A percentile compares a stretch with the other conserved stretches of the same genome.
phyloP scores from a whole-genome alignment of 176 grass and related monocot species.

The Zea mays region DNA sequence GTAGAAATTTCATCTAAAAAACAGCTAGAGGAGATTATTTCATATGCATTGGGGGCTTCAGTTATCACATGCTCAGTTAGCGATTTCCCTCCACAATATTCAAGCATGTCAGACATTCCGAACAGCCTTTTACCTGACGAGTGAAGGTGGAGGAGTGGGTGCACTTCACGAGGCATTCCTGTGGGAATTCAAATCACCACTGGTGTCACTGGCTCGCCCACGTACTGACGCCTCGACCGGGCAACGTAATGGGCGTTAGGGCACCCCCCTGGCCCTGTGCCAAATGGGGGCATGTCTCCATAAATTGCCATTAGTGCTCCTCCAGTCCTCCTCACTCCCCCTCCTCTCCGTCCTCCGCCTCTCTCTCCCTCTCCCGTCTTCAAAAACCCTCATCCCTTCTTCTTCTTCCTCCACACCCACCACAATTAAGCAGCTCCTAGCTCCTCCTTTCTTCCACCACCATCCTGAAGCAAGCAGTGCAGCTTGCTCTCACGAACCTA shows the following conservation, averaged over 20 bases:
- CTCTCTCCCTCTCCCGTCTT: conserved; percentile 33
- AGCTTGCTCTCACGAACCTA: neutral
- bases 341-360: too few species aligned
- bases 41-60: neutral
- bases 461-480: neutral
- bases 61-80: neutral
- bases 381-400: conserved; percentile 31
- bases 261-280: conserved; percentile 42
- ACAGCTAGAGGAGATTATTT: too few species aligned
- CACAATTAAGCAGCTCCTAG: neutral
- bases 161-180: conserved; percentile 44
- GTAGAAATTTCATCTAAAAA: too few species aligned
- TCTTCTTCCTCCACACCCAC: conserved; percentile 4
- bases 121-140: neutral
- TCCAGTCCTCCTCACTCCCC: conserved; percentile 31
- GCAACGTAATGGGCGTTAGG: conserved; percentile 45
- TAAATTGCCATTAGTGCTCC: conserved; percentile 68
- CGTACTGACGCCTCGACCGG: conserved; percentile 12
- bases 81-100: neutral
- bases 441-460: too few species aligned
- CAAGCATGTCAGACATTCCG: conserved; percentile 40
- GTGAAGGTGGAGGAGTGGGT: neutral
- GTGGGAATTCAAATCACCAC: conserved; percentile 44
- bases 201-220: conserved; percentile 19
- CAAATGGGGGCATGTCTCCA: conserved; percentile 71